Conservation (phyloP, 2,329 filamentous ascomycete species). For the Neurospora crassa region DNA sequence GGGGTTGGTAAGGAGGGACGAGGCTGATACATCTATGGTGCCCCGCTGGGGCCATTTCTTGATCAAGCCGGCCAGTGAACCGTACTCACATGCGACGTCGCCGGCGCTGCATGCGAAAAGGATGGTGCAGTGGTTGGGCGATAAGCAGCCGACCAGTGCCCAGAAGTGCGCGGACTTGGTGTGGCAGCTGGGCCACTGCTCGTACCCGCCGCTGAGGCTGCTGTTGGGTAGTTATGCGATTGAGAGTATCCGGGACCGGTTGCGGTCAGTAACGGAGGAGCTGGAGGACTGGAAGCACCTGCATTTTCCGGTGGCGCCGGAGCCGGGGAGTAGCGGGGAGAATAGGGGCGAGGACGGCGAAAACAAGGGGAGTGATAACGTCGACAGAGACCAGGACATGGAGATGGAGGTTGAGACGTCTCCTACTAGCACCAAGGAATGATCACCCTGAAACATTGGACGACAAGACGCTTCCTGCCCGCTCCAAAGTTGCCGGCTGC, state of each 20-base stretch:
- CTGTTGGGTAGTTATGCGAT: slow-evolving; percentile 91
- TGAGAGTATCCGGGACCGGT: slow-evolving; percentile 83
- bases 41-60: slow-evolving; percentile 85
- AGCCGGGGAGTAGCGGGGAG: slow-evolving; percentile 24
- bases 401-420: slow-evolving; percentile 6
- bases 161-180: slow-evolving; percentile 89
- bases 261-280: slow-evolving; percentile 89
- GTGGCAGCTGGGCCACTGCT: slow-evolving; percentile 91
- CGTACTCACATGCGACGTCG: slow-evolving; percentile 67
- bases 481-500: not conserved
- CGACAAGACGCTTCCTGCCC: not conserved
- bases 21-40: slow-evolving; percentile 47
- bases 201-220: slow-evolving; percentile 79
- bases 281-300: slow-evolving; percentile 88
- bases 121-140: slow-evolving; percentile 90
- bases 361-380: slow-evolving; percentile 8
- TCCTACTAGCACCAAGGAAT: slow-evolving; percentile 4
- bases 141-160: slow-evolving; percentile 84
- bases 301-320: slow-evolving; percentile 49
- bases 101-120: slow-evolving; percentile 82
- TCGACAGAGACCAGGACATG: slow-evolving; percentile 4
- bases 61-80: slow-evolving; percentile 74
- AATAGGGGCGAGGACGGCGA: slow-evolving; percentile 21
- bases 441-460: not conserved
- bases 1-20: slow-evolving; percentile 78